These are phyloP conservation scores for Catunica adiposa DNA, from an alignment of 2,329 filamentous ascomycete species.

Conservation along the genomic window DNA sequence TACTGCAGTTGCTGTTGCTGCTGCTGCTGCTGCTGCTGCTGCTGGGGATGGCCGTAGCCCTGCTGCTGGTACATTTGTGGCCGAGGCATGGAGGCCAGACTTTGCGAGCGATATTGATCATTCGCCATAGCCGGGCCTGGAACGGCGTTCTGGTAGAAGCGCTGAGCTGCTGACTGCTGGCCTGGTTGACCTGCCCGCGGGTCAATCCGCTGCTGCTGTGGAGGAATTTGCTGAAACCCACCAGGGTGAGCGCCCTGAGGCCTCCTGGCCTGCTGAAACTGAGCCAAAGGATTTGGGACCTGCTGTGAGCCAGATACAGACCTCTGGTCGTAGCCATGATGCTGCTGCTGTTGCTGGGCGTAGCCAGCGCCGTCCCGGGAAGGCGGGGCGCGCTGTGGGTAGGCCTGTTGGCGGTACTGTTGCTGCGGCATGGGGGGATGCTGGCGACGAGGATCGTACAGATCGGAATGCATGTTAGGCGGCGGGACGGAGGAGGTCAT, in stretches of 20 bases:
- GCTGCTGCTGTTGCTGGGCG: constrained; percentile 9
- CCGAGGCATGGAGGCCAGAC: constrained; percentile 60
- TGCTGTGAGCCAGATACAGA: constrained; percentile 34
- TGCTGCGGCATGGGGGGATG: constrained; percentile 21
- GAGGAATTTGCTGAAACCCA: constrained; percentile 13
- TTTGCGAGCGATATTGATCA: constrained; percentile 83
- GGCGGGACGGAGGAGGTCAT: constrained; percentile 67
- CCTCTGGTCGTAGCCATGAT: constrained; percentile 22
- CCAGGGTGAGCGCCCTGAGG: constrained; percentile 28
- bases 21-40: neutral
- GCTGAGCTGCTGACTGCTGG: constrained; percentile 32
- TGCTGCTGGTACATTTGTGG: constrained; percentile 55
- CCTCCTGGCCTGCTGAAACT: constrained; percentile 28
- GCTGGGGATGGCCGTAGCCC: constrained; percentile 42
- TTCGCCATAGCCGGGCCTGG: constrained; percentile 59
- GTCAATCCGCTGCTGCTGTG: constrained; percentile 30
- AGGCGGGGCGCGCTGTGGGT: constrained; percentile 16
- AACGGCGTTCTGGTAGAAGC: constrained; percentile 44
- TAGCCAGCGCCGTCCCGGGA: constrained; percentile 12
- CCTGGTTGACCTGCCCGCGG: constrained; percentile 33
- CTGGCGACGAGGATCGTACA: constrained; percentile 24
- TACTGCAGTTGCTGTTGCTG: constrained; percentile 24
- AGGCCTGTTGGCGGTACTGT: constrained; percentile 25
- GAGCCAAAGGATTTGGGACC: constrained; percentile 26
- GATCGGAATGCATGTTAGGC: constrained; percentile 32